Evolutionary conservation across 129 eudicot genomes (phyloP).

Genomic region (Chrysanthemum makinoi): DNA sequence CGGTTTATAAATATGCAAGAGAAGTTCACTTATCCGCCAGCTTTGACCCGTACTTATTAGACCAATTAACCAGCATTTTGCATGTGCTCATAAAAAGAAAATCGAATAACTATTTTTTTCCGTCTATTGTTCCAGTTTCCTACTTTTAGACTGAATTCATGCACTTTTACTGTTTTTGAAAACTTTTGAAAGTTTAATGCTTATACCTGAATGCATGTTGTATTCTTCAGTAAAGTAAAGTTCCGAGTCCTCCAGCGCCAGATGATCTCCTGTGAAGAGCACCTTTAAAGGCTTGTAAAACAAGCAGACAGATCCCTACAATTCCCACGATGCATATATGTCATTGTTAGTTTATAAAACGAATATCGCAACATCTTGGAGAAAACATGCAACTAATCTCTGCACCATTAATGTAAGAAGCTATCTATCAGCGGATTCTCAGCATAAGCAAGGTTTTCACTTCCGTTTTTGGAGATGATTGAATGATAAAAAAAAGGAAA

Average conservation of each 20-base stretch:
- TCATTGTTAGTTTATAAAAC: not conserved
- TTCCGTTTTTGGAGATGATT: too few relatives aligned
- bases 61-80: too few relatives aligned
- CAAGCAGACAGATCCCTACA: conserved; percentile 76
- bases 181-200: not conserved
- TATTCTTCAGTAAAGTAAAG: conserved; percentile 40
- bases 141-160: not conserved
- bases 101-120: not conserved
- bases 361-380: not conserved
- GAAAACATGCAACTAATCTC: not conserved
- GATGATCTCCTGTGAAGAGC: conserved; percentile 73
- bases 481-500: too few relatives aligned
- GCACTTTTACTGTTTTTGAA: not conserved
- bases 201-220: conserved; percentile 61
- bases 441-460: not conserved
- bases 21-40: too few relatives aligned
- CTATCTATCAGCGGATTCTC: not conserved
- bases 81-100: too few relatives aligned
- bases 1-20: too few relatives aligned
- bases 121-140: not conserved
- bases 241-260: conserved; percentile 39
- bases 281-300: conserved; percentile 58
- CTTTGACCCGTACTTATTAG: too few relatives aligned
- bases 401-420: not conserved
- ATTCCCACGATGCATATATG: conserved; percentile 9